Evolutionary conservation across 1,284 basidiomycete species (phyloP).

Genomic region (Ganoderma lingzhi): DNA sequence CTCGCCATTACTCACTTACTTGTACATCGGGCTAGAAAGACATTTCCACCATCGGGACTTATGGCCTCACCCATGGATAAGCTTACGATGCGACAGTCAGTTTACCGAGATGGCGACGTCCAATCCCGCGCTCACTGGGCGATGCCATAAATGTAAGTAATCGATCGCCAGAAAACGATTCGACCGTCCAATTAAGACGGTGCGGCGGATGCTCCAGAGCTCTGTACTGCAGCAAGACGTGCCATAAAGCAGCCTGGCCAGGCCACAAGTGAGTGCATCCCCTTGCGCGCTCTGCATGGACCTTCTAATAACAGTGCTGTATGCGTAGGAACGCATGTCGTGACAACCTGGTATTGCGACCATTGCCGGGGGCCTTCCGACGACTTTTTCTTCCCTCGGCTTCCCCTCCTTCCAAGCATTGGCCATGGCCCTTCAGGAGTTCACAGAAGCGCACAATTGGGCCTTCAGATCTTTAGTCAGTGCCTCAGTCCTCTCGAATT

Average conservation of each 20-base stretch:
- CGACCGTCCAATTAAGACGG: slow-evolving; percentile 1
- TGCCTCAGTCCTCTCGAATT: background rate
- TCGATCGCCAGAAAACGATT: background rate
- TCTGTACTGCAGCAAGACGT: slow-evolving; percentile 19
- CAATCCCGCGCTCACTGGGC: background rate
- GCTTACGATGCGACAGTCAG: background rate
- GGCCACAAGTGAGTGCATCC: slow-evolving; percentile 17
- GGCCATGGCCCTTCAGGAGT: background rate
- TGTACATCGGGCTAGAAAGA: no score
- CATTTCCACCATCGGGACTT: no score
- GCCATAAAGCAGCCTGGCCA: slow-evolving; percentile 18
- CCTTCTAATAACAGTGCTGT: background rate
- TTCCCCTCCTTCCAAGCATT: background rate
- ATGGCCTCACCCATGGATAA: no score
- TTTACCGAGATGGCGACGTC: background rate
- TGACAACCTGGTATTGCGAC: background rate
- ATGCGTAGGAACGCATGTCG: background rate
- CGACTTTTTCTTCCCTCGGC: background rate
- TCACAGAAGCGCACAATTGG: background rate
- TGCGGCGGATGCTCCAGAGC: slow-evolving; percentile 6
- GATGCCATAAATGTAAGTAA: slow-evolving; percentile 13
- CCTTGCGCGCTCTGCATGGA: background rate
- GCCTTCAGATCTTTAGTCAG: background rate
- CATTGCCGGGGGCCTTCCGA: background rate
- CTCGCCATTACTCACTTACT: no score